Evolutionary conservation across 345 rosid species (phyloP).

Genomic region (Turnera subulata): DNA sequence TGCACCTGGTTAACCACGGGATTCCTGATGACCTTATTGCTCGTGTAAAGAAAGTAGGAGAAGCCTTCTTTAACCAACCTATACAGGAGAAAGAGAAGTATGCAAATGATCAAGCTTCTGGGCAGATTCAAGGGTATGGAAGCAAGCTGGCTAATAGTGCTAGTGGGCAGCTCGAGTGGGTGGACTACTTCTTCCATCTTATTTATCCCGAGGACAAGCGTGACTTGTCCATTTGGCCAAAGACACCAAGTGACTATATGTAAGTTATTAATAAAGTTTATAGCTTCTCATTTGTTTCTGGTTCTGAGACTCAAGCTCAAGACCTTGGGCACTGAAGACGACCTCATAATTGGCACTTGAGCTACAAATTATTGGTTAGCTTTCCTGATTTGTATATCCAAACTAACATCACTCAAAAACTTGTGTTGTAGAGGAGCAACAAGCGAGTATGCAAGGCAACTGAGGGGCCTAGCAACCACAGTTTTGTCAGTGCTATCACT

Average conservation of each 20-base stretch:
- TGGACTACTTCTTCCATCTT: slow-evolving; percentile 90
- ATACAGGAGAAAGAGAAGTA: slow-evolving; percentile 86
- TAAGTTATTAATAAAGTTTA: no score
- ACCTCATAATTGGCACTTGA: no score
- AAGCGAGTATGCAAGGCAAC: slow-evolving; percentile 73
- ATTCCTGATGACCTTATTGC: slow-evolving; percentile 51
- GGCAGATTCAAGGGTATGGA: slow-evolving; percentile 90
- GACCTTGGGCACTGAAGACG: no score
- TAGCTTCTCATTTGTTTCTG: no score
- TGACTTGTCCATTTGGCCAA: slow-evolving; percentile 84
- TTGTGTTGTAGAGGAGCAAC: slow-evolving; percentile 53
- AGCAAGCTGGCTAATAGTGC: slow-evolving; percentile 93
- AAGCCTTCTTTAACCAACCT: slow-evolving; percentile 53
- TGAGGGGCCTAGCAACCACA: slow-evolving; percentile 61
- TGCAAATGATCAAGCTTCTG: slow-evolving; percentile 74
- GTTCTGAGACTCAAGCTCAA: no score
- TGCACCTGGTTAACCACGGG: slow-evolving; percentile 94
- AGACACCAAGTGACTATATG: slow-evolving; percentile 68
- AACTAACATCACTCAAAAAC: no score
- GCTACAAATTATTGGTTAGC: no score
- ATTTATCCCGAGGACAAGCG: slow-evolving; percentile 73
- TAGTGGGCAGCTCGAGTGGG: slow-evolving; percentile 89
- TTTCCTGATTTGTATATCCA: no score
- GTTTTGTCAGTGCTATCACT: slow-evolving; percentile 58
- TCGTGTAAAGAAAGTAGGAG: slow-evolving; percentile 60